Conservation (phyloP, 2,329 filamentous ascomycete species). For the Diplodia scrobiculata region DNA sequence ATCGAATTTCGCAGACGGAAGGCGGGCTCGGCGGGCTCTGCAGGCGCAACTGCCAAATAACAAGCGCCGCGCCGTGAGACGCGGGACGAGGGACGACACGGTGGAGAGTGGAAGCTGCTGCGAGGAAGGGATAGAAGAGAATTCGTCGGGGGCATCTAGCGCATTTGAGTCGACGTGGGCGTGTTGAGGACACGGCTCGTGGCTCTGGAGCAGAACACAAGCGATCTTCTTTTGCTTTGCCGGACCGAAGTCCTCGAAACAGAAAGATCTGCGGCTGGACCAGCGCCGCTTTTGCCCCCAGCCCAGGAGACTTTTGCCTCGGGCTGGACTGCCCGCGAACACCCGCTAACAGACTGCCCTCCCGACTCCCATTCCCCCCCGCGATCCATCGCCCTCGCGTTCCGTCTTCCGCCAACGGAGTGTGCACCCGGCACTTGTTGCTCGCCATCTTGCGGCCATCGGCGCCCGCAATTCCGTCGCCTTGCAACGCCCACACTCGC, state of each 20-base stretch:
- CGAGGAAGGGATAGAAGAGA: background rate
- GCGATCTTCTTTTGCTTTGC: conserved; percentile 7
- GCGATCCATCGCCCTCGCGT: conserved; percentile 5
- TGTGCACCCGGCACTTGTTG: conserved; percentile 14
- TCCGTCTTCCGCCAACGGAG: conserved; percentile 17
- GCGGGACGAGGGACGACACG: conserved; percentile 26
- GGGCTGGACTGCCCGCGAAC: conserved; percentile 3
- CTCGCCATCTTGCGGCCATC: background rate
- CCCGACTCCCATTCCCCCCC: background rate
- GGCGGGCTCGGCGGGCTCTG: conserved; percentile 3
- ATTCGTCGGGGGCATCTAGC: conserved; percentile 12
- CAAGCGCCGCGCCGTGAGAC: conserved; percentile 26
- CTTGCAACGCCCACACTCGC: background rate
- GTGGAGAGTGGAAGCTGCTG: conserved; percentile 1
- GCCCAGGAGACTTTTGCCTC: conserved; percentile 4
- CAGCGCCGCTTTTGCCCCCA: conserved; percentile 20
- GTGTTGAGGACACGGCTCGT: conserved; percentile 20
- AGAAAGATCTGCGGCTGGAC: conserved; percentile 3
- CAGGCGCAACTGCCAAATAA: conserved; percentile 22
- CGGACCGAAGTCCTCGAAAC: conserved; percentile 1
- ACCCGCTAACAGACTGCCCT: background rate
- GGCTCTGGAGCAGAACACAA: background rate
- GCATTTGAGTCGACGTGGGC: conserved; percentile 20
- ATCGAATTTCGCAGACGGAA: conserved; percentile 27
- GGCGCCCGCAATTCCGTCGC: conserved; percentile 4